phyloP scores from a whole-genome alignment of 129 eudicot genomes.

The Solidago caesia region DNA sequence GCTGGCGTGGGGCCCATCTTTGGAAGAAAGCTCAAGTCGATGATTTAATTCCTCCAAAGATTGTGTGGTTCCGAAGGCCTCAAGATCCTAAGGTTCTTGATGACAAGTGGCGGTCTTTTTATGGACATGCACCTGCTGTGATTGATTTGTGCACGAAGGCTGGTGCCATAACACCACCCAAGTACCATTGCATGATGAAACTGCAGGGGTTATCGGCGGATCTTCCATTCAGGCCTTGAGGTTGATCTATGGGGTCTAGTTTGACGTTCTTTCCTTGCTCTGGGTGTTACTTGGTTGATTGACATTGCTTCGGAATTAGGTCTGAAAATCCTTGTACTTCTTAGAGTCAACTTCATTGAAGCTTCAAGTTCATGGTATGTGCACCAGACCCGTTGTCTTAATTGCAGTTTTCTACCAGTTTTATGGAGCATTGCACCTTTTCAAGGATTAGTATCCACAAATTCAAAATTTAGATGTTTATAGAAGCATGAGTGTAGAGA shows the following conservation, averaged over 20 bases:
- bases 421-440: neutral
- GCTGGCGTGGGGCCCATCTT: constrained; percentile 73
- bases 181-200: constrained; percentile 82
- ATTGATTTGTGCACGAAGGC: constrained; percentile 84
- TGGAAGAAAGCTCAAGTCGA: constrained; percentile 86
- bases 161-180: constrained; percentile 60
- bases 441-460: neutral
- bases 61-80: constrained; percentile 74
- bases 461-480: neutral
- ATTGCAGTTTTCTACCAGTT: neutral
- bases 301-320: too few relatives aligned
- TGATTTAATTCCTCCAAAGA: constrained; percentile 70
- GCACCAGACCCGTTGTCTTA: neutral
- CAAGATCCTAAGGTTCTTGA: constrained; percentile 76
- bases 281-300: too few relatives aligned
- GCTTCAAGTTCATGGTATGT: neutral
- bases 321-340: too few relatives aligned
- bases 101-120: constrained; percentile 61
- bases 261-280: neutral
- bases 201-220: constrained; percentile 68
- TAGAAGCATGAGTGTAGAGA: neutral
- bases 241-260: neutral
- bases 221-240: constrained; percentile 20
- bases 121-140: constrained; percentile 93
- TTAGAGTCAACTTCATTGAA: too few relatives aligned